Percentiles rank a stretch among this genome's conserved stretches.
Evolutionary conservation across 768 basidiomycete species (phyloP).

Genomic region (Tylopilus subfusipes): DNA sequence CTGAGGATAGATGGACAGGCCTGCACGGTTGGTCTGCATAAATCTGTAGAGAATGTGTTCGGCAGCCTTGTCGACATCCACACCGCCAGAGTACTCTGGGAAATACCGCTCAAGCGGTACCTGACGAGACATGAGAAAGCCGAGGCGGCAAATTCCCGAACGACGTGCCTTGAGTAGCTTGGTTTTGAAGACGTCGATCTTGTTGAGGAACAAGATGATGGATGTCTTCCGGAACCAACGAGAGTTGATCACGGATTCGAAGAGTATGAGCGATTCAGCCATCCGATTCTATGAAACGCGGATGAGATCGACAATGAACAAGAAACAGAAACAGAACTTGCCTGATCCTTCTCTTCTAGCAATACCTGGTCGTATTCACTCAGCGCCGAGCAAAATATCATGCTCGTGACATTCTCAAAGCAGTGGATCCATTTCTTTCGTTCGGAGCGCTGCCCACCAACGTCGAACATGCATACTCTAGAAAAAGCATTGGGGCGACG

Average conservation of each 20-base stretch:
- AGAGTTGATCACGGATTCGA: conserved; percentile 77
- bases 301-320: neutral
- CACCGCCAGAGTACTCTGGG: conserved; percentile 84
- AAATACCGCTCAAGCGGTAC: conserved; percentile 77
- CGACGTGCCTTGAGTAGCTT: conserved; percentile 54
- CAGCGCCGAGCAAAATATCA: conserved; percentile 74
- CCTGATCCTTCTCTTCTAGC: conserved; percentile 50
- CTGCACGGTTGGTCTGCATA: conserved; percentile 84
- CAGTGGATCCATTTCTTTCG: conserved; percentile 82
- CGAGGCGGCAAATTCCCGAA: rapidly evolving
- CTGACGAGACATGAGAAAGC: conserved; percentile 29
- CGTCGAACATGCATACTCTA: conserved; percentile 72
- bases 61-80: conserved; percentile 90
- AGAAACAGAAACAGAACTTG: neutral
- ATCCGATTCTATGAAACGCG: conserved; percentile 56
- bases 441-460: conserved; percentile 77
- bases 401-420: conserved; percentile 76
- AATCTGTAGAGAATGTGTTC: conserved; percentile 95
- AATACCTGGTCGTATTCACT: conserved; percentile 74
- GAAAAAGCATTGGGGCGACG: neutral
- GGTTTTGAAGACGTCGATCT: conserved; percentile 74
- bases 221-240: conserved; percentile 67
- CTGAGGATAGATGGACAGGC: conserved; percentile 90
- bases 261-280: conserved; percentile 69
- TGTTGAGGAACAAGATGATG: conserved; percentile 68